Evolutionary conservation across 2,329 filamentous ascomycete genomes (phyloP).

Genomic region (Dichotomopilus funicola): DNA sequence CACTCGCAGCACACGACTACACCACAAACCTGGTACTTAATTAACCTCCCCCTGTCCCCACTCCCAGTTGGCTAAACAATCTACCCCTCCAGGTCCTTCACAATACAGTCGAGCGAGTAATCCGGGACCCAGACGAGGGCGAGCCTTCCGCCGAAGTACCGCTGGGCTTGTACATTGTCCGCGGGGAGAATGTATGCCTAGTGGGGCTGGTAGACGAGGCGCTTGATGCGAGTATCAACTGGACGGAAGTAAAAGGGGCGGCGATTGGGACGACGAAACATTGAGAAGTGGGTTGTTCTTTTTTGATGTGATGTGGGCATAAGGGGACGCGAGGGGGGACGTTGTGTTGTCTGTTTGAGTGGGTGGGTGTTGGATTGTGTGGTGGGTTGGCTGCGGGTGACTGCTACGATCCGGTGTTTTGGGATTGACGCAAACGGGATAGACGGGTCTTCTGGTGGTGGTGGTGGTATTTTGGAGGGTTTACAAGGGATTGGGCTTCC

Average conservation of each 20-base stretch:
- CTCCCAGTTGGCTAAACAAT: background rate
- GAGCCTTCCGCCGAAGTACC: constrained; percentile 75
- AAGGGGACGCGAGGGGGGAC: background rate
- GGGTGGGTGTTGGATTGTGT: background rate
- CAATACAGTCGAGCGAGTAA: constrained; percentile 80
- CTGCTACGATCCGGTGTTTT: too few species aligned
- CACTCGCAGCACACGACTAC: constrained; percentile 78
- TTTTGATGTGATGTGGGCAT: too few species aligned
- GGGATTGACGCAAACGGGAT: too few species aligned
- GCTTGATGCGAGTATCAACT: constrained; percentile 85
- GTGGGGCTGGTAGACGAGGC: constrained; percentile 86
- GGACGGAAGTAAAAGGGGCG: constrained; percentile 80
- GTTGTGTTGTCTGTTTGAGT: background rate
- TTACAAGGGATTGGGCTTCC: background rate
- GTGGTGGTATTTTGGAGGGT: too few species aligned
- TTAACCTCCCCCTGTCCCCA: background rate
- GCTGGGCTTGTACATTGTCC: constrained; percentile 83
- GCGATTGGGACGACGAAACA: constrained; percentile 84
- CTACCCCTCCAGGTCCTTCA: constrained; percentile 57
- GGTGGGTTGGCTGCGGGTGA: background rate
- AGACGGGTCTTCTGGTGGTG: too few species aligned
- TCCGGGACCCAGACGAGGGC: constrained; percentile 75
- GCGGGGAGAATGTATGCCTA: constrained; percentile 89
- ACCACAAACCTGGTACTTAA: constrained; percentile 73
- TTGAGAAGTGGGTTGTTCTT: constrained; percentile 23